These are phyloP conservation scores for Clohesyomyces aquaticus DNA, from an alignment of 495 filamentous ascomycete genomes.

Conservation along the genomic window DNA sequence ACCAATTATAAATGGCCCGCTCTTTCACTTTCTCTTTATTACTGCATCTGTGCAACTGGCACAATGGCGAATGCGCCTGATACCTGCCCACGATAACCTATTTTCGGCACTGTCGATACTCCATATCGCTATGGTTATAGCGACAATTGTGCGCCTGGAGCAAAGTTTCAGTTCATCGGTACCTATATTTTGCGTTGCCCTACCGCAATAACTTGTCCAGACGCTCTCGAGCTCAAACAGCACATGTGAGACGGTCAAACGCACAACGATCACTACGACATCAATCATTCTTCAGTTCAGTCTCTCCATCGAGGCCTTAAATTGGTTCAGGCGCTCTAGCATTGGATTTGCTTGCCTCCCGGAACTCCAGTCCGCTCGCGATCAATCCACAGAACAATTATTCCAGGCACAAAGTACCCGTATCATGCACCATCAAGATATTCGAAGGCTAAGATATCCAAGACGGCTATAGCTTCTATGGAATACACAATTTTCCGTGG, in stretches of 20 bases:
- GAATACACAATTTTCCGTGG: too few relatives aligned
- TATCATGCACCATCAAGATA: background rate
- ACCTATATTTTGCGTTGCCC: background rate
- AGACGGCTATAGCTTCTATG: background rate
- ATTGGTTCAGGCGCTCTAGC: conserved; percentile 1
- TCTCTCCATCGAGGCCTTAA: background rate
- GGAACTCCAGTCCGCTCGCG: background rate
- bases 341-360: conserved; percentile 3
- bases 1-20: background rate
- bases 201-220: background rate
- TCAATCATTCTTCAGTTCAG: conserved; percentile 4
- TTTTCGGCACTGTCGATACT: background rate
- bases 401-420: background rate
- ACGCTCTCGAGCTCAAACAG: background rate
- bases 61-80: background rate
- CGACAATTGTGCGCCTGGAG: conserved; percentile 1
- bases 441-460: background rate
- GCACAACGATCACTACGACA: background rate
- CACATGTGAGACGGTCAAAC: conserved; percentile 4
- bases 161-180: background rate
- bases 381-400: background rate
- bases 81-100: background rate
- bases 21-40: background rate
- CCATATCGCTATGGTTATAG: conserved; percentile 1
- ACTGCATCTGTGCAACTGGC: background rate